phyloP scores from a whole-genome alignment of 208 protist species.

The Acanthamoeba triangularis region DNA sequence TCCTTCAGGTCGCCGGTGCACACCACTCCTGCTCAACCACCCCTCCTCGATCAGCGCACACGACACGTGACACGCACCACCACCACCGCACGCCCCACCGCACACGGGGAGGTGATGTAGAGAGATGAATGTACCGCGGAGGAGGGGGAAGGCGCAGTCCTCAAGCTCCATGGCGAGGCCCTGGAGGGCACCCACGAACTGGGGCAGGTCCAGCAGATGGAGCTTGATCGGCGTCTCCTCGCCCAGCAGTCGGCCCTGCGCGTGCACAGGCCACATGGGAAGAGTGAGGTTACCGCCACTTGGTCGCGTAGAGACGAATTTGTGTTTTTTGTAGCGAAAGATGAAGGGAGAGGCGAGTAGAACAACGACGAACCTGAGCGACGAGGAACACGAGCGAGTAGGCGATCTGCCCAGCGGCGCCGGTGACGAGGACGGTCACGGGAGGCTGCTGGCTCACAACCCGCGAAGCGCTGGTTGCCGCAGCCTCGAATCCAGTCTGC shows the following conservation, averaged over 20 bases:
- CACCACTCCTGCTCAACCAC: slow-evolving; percentile 78
- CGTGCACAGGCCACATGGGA: background rate
- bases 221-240: slow-evolving; percentile 85
- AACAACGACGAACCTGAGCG: background rate
- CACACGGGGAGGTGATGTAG: too few species aligned
- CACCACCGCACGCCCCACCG: background rate
- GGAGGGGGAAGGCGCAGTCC: slow-evolving; percentile 90
- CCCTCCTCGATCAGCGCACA: background rate
- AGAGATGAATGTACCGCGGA: slow-evolving; percentile 72
- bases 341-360: background rate
- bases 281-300: background rate
- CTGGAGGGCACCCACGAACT: slow-evolving; percentile 79
- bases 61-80: background rate
- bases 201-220: slow-evolving; percentile 90
- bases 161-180: slow-evolving; percentile 91
- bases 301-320: background rate
- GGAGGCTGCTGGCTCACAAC: background rate
- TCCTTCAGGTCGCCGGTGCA: slow-evolving; percentile 82
- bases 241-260: background rate
- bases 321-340: background rate
- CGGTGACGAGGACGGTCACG: slow-evolving; percentile 82
- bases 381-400: slow-evolving; percentile 83
- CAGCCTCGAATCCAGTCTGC: background rate
- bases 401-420: slow-evolving; percentile 92
- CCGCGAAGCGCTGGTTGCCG: background rate